phyloP scores from a whole-genome alignment of 2,329 filamentous ascomycete genomes.

The Ophiognomonia clavigignenti-juglandacearum region DNA sequence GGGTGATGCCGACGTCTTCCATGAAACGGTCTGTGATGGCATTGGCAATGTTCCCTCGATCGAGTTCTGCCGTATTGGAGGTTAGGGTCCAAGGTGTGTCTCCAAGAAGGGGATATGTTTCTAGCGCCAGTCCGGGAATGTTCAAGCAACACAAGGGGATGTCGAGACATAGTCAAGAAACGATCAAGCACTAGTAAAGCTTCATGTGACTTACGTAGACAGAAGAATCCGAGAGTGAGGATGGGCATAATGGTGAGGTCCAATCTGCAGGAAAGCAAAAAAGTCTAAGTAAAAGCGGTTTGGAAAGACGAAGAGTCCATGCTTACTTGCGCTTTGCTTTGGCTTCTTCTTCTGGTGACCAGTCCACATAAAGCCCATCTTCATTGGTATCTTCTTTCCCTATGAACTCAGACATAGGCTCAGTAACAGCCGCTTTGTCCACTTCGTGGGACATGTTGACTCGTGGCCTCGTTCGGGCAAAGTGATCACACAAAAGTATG shows the following conservation, averaged over 20 bases:
- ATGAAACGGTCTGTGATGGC: constrained; percentile 47
- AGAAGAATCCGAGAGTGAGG: constrained; percentile 9
- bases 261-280: neutral
- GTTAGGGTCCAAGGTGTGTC: too few species aligned
- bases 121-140: too few species aligned
- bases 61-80: neutral
- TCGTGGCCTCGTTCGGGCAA: too few species aligned
- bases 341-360: constrained; percentile 7
- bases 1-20: constrained; percentile 41
- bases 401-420: too few species aligned
- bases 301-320: neutral
- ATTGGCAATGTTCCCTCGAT: constrained; percentile 27
- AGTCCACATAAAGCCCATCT: neutral
- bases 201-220: constrained; percentile 1
- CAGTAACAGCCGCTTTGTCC: too few species aligned
- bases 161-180: too few species aligned
- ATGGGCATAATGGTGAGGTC: constrained; percentile 12
- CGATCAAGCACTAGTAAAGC: too few species aligned
- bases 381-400: neutral
- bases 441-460: too few species aligned
- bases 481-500: too few species aligned
- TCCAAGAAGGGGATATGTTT: too few species aligned
- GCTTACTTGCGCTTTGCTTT: constrained; percentile 6
- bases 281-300: neutral
- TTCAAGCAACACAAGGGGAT: too few species aligned